Evolutionary conservation across 2,329 filamentous ascomycete species (phyloP).

Genomic region (Paraphoma sp.): DNA sequence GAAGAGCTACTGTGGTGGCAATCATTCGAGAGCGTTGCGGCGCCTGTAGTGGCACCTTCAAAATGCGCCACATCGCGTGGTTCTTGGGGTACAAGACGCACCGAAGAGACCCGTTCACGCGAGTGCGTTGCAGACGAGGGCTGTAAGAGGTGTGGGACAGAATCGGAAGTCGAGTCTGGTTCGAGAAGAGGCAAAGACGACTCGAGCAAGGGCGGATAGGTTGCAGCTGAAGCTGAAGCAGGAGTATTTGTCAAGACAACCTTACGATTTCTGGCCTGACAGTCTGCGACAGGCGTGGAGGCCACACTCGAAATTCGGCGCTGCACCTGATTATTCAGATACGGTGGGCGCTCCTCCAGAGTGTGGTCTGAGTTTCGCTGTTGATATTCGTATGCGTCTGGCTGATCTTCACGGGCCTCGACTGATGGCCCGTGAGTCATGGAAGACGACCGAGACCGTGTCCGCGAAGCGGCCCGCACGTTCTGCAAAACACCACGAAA

Average conservation of each 20-base stretch:
- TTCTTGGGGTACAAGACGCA: conserved; percentile 23
- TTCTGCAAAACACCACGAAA: conserved; percentile 30
- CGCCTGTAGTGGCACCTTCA: conserved; percentile 15
- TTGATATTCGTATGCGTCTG: conserved; percentile 7
- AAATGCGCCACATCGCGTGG: conserved; percentile 25
- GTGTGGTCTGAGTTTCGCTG: conserved; percentile 1
- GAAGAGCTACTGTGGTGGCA: conserved; percentile 24
- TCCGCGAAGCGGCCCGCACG: conserved; percentile 28
- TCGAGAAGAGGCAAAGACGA: conserved; percentile 4
- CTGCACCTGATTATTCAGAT: neutral
- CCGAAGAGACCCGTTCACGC: conserved; percentile 21
- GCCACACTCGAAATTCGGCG: conserved; percentile 3
- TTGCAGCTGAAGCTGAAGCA: conserved; percentile 18
- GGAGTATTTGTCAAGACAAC: conserved; percentile 1
- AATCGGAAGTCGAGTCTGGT: conserved; percentile 3
- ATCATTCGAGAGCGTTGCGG: conserved; percentile 11
- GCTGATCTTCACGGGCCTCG: conserved; percentile 9
- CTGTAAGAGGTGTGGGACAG: conserved; percentile 15
- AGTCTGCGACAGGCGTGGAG: neutral
- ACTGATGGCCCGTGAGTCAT: conserved; percentile 9
- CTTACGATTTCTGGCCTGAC: conserved; percentile 21
- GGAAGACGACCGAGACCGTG: conserved; percentile 24
- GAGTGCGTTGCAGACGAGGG: conserved; percentile 15
- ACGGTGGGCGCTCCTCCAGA: neutral
- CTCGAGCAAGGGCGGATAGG: conserved; percentile 3